A percentile compares a stretch with the other conserved stretches of the same genome.
Conservation (phyloP, 495 filamentous ascomycete genomes). For the Talaromyces thailandensis region DNA sequence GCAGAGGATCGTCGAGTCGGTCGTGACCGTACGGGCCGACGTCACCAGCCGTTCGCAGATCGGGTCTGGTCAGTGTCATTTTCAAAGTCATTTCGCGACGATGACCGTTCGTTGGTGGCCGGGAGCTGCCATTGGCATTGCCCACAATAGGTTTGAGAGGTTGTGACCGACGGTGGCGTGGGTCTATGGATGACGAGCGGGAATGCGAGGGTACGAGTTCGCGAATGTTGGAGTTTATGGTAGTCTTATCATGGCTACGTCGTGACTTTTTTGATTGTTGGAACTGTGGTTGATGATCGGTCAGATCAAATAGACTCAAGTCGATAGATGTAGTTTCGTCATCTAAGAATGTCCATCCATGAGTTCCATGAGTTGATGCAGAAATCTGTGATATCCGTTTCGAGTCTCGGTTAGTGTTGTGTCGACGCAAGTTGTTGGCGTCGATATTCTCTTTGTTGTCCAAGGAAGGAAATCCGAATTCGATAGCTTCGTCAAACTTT, state of each 20-base stretch:
- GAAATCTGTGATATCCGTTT: conserved; percentile 6
- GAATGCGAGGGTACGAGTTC: background rate
- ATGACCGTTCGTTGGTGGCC: conserved; percentile 16
- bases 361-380: conserved; percentile 1
- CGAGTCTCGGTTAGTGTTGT: background rate
- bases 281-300: background rate
- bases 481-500: conserved; percentile 91
- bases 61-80: conserved; percentile 88
- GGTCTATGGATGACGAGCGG: background rate
- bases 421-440: background rate
- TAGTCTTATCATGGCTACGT: background rate
- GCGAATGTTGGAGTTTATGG: background rate
- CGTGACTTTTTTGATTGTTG: background rate
- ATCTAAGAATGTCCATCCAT: conserved; percentile 32
- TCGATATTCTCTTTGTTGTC: conserved; percentile 26
- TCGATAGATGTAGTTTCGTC: conserved; percentile 30
- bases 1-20: conserved; percentile 48
- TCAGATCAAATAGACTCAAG: conserved; percentile 1
- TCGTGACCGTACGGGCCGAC: conserved; percentile 40
- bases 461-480: conserved; percentile 79
- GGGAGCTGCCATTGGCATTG: background rate
- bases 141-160: background rate
- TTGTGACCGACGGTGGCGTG: conserved; percentile 2
- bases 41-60: conserved; percentile 60
- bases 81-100: conserved; percentile 85